Base-by-base conservation (phyloP, 31 red algal species). In the Pterothamnion heteromorphum region DNA sequence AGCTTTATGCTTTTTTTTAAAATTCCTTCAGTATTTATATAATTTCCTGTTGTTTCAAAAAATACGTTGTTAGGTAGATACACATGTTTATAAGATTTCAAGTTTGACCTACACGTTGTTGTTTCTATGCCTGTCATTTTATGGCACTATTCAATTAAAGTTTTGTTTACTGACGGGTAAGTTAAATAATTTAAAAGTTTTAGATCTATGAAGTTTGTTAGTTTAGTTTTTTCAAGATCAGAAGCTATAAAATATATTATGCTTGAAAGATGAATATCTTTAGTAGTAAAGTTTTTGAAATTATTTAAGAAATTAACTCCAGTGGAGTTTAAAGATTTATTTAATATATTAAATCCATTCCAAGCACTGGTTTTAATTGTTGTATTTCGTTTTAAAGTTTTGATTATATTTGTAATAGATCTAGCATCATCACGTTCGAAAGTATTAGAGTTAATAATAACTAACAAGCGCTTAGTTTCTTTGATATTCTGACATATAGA, bases 1-100 rank as follows among this genome's bases (percentile, higher is more conserved):
- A 82, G 21, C 31, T 82, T 82, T 9, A 82, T 82, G 9, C n/a
- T 82, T 82, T 82, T 82, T 82, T 82, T 82, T 82, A 82, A 23
- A 82, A 82, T 21, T 21, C 78, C 78, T 82, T 82, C 78, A 21
- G 78, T 82, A 82, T 82, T 82, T 82, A 82, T 28, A 82, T 82
- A 82, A 82, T 27, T 82, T 5, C 78, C 78, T 9, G 78, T 28
- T 28, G 78, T 82, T 82, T 82, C 78, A 82, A 82, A 82, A 82
- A 82, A 82, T 23, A 82, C 78, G 26, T 82, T 82, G 24, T 82
- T 82, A 27, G 78, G 78, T 82, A 82, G 31, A 27, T 82, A 82
- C 5, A 82, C 21, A 28, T 82, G 78, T 9, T 27, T 82, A 27
- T 82, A 82, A 21, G 24, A 82, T 82, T 82, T 14, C 5, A 82